phyloP scores from a whole-genome alignment of 352 stramenopile genomes.

The Phytophthora cactorum region DNA sequence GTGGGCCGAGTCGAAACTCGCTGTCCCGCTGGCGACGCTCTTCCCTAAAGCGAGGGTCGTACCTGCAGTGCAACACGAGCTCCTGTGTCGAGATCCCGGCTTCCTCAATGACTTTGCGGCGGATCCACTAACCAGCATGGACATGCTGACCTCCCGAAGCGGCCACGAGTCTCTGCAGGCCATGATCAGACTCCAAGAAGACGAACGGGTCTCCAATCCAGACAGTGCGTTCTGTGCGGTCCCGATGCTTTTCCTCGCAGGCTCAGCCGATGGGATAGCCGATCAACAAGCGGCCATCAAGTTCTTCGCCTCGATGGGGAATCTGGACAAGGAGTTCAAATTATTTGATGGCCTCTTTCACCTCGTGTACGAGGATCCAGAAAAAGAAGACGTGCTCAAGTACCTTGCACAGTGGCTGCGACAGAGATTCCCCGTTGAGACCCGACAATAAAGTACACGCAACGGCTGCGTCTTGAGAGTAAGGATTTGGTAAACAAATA shows the following conservation, averaged over 20 bases:
- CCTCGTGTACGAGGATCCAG: conserved; percentile 61
- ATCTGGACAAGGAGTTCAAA: conserved; percentile 64
- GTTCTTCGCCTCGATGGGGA: conserved; percentile 57
- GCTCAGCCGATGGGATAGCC: conserved; percentile 49
- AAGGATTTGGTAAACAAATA: too few relatives aligned
- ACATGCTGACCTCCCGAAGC: conserved; percentile 48
- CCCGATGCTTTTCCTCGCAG: conserved; percentile 45
- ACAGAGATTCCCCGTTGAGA: conserved; percentile 32
- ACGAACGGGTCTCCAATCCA: conserved; percentile 34
- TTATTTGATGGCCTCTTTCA: conserved; percentile 66
- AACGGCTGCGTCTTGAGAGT: too few relatives aligned
- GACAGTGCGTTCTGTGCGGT: conserved; percentile 38
- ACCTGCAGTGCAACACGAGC: conserved; percentile 52
- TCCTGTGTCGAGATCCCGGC: conserved; percentile 38
- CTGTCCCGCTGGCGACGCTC: conserved; percentile 40
- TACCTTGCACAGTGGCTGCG: conserved; percentile 35
- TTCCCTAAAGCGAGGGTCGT: conserved; percentile 49
- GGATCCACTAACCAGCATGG: conserved; percentile 53
- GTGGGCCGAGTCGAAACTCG: conserved; percentile 46
- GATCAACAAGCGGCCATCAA: conserved; percentile 48
- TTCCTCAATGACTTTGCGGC: conserved; percentile 53
- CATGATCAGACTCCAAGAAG: conserved; percentile 40
- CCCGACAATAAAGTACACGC: conserved; percentile 9
- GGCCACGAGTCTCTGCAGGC: conserved; percentile 37
- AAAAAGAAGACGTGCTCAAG: conserved; percentile 51